A percentile compares a stretch with the other conserved stretches of the same genome.
Evolutionary conservation across 305 asterid species (phyloP).

Genomic region (Fraxinus ornus): DNA sequence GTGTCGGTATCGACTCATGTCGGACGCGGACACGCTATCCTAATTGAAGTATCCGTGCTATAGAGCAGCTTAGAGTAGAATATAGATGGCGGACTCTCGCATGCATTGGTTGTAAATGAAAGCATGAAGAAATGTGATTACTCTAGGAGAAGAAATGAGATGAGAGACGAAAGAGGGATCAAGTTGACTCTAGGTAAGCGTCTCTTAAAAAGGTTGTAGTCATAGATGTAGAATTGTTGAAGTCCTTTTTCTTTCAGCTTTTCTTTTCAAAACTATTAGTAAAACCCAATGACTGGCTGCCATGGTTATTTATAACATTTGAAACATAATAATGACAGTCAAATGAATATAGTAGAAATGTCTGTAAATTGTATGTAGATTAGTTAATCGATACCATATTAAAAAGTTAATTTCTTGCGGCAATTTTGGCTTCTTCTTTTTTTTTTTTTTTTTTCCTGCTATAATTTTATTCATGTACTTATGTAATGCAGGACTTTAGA

Average conservation of each 20-base stretch:
- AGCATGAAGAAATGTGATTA: background rate
- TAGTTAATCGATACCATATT: background rate
- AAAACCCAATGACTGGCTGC: background rate
- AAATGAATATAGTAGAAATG: background rate
- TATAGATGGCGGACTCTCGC: background rate
- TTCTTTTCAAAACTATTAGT: background rate
- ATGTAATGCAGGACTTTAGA: background rate
- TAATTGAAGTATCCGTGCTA: no score
- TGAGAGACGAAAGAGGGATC: constrained; percentile 5
- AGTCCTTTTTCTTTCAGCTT: constrained; percentile 6
- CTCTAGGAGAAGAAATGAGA: background rate
- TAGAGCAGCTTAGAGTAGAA: background rate
- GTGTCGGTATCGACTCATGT: no score
- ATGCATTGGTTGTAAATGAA: background rate
- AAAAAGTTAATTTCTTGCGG: background rate
- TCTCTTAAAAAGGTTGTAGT: background rate
- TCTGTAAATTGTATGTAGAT: constrained; percentile 9
- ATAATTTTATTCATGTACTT: background rate
- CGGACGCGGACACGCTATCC: no score
- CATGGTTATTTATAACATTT: background rate
- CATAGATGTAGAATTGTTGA: background rate
- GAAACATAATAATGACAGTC: background rate
- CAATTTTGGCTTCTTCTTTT: background rate
- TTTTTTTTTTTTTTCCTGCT: background rate
- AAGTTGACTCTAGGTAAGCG: background rate